Percentiles rank a stretch among this genome's conserved stretches.
Evolutionary conservation across 2,329 filamentous ascomycete species (phyloP).

Genomic region (Allantophomopsis cytisporea): DNA sequence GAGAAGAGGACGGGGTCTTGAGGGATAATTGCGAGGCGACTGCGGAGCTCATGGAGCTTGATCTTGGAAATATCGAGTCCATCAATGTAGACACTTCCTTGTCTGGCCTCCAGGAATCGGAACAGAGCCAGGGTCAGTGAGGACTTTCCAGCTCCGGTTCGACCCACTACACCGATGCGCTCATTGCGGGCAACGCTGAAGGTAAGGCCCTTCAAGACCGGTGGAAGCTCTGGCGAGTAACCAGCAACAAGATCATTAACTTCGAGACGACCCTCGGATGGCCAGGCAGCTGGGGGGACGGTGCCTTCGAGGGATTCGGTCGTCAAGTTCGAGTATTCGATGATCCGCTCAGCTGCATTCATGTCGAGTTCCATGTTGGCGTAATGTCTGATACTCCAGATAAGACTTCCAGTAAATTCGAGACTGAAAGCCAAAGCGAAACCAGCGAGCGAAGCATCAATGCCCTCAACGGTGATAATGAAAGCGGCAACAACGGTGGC

Average conservation of each 20-base stretch:
- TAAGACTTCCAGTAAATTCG: constrained; percentile 49
- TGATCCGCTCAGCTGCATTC: constrained; percentile 64
- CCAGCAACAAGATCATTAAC: constrained; percentile 58
- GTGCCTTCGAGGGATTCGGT: constrained; percentile 52
- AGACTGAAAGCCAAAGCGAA: constrained; percentile 65
- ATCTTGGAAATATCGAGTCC: constrained; percentile 63
- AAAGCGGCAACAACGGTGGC: constrained; percentile 49
- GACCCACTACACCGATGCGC: constrained; percentile 62
- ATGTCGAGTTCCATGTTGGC: constrained; percentile 63
- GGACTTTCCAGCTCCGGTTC: constrained; percentile 68
- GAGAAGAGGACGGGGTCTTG: constrained; percentile 75
- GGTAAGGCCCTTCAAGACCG: constrained; percentile 55
- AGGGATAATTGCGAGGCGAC: constrained; percentile 68
- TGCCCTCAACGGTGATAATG: constrained; percentile 44
- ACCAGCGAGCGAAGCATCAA: constrained; percentile 59
- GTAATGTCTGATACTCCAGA: constrained; percentile 55
- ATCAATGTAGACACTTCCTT: constrained; percentile 57
- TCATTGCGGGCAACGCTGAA: constrained; percentile 56
- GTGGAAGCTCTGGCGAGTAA: constrained; percentile 58
- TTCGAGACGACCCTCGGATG: constrained; percentile 57
- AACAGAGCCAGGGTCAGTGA: constrained; percentile 64
- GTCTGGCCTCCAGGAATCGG: constrained; percentile 58
- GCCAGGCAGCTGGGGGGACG: constrained; percentile 59
- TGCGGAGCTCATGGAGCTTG: constrained; percentile 54
- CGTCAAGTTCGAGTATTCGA: constrained; percentile 58